Conservation (phyloP, 352 stramenopile genomes). For the Phytophthora chlamydospora region DNA sequence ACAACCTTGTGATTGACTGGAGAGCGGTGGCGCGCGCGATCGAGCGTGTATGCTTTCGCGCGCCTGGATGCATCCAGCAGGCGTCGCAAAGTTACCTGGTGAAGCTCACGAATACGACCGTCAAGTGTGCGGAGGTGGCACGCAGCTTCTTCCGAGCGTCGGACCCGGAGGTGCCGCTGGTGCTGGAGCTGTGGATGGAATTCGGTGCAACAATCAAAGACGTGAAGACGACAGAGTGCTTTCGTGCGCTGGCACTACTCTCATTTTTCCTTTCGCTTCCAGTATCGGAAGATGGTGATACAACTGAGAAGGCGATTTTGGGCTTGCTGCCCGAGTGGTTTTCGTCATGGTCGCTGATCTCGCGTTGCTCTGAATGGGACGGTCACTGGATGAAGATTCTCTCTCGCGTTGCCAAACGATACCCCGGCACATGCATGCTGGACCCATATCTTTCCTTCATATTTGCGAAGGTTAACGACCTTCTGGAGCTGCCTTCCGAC, state of each 20-base stretch:
- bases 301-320: constrained; percentile 15
- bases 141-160: constrained; percentile 49
- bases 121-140: constrained; percentile 60
- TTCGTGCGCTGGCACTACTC: constrained; percentile 67
- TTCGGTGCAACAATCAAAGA: constrained; percentile 51
- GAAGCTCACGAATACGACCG: constrained; percentile 42
- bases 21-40: constrained; percentile 44
- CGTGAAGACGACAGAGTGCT: constrained; percentile 57
- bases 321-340: constrained; percentile 64
- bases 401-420: constrained; percentile 61
- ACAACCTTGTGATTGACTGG: constrained; percentile 56
- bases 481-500: constrained; percentile 68
- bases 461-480: constrained; percentile 71
- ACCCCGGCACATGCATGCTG: constrained; percentile 37
- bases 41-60: constrained; percentile 60
- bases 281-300: constrained; percentile 7
- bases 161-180: constrained; percentile 35
- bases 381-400: constrained; percentile 79
- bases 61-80: constrained; percentile 38
- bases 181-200: constrained; percentile 56
- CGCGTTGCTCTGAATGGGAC: constrained; percentile 65
- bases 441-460: constrained; percentile 57
- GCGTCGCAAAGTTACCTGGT: constrained; percentile 47
- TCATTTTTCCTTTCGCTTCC: constrained; percentile 51
- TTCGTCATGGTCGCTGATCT: constrained; percentile 57